These are phyloP conservation scores for Trichophyton simii DNA, from an alignment of 2,329 filamentous ascomycete species.

Conservation along the genomic window DNA sequence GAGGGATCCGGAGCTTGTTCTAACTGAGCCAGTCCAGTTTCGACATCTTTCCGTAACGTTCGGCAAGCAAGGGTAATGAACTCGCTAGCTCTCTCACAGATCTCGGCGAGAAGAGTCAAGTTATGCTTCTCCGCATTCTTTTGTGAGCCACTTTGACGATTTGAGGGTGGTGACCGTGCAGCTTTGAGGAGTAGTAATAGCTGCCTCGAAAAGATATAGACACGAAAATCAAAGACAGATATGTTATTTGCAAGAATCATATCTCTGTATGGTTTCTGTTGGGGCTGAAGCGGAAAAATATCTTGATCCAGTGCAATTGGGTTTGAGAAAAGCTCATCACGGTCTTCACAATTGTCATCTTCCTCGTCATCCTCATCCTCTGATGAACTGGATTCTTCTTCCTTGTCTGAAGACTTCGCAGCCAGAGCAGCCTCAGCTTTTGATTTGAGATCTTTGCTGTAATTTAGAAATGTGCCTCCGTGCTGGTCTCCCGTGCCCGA, in stretches of 20 bases:
- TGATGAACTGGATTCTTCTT: constrained; percentile 4
- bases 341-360: constrained; percentile 20
- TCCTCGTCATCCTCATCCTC: constrained; percentile 11
- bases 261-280: constrained; percentile 72
- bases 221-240: constrained; percentile 87
- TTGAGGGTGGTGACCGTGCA: constrained; percentile 47
- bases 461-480: constrained; percentile 57
- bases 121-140: constrained; percentile 36
- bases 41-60: constrained; percentile 66
- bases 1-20: constrained; percentile 21
- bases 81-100: constrained; percentile 68
- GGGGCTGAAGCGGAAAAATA: constrained; percentile 37
- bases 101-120: constrained; percentile 67
- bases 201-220: constrained; percentile 86
- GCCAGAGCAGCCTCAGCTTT: constrained; percentile 43
- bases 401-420: constrained; percentile 15
- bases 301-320: constrained; percentile 20
- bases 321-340: constrained; percentile 21
- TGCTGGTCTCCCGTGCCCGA: constrained; percentile 51
- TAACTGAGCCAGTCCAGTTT: constrained; percentile 44
- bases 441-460: constrained; percentile 60
- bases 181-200: constrained; percentile 68
- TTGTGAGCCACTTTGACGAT: constrained; percentile 19
- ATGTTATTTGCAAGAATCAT: constrained; percentile 91
- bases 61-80: constrained; percentile 73